A percentile compares a stretch with the other conserved stretches of the same genome.
Evolutionary conservation across 495 filamentous ascomycete genomes (phyloP).

Genomic region (Penicillium atrosanguineum): DNA sequence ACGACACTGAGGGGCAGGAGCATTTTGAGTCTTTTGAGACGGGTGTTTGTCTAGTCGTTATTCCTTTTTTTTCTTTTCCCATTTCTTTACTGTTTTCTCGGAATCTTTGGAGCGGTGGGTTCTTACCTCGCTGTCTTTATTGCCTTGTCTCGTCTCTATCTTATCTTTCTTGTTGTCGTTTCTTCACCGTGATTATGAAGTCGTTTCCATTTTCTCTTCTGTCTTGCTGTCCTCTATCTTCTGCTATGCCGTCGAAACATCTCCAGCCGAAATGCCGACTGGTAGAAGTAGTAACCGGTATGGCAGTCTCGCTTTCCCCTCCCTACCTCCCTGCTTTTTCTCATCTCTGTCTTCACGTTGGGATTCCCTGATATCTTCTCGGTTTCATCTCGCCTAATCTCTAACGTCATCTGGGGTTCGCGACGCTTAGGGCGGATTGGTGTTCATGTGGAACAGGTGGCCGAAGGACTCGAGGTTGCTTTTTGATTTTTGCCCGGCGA

Average conservation of each 20-base stretch:
- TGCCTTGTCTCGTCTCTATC: slow-evolving; percentile 12
- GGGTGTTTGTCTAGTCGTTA: slow-evolving; percentile 45
- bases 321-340: slow-evolving; percentile 1
- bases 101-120: slow-evolving; percentile 40
- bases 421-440: slow-evolving; percentile 30
- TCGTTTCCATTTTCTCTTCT: slow-evolving; percentile 8
- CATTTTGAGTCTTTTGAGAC: slow-evolving; percentile 41
- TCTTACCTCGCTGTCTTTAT: slow-evolving; percentile 25
- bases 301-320: slow-evolving; percentile 15
- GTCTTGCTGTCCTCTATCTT: slow-evolving; percentile 20
- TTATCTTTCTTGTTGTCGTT: slow-evolving; percentile 17
- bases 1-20: slow-evolving; percentile 47
- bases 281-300: slow-evolving; percentile 25
- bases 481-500: slow-evolving; percentile 22
- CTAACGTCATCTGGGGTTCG: slow-evolving; percentile 30
- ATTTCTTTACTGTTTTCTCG: slow-evolving; percentile 34
- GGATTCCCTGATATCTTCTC: slow-evolving; percentile 23
- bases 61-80: slow-evolving; percentile 18
- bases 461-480: slow-evolving; percentile 31
- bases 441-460: slow-evolving; percentile 36
- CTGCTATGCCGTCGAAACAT: slow-evolving; percentile 20
- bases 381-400: slow-evolving; percentile 35
- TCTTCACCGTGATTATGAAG: slow-evolving; percentile 19
- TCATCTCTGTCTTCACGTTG: slow-evolving; percentile 13
- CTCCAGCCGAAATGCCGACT: slow-evolving; percentile 17